A percentile compares a stretch with the other conserved stretches of the same genome.
Evolutionary conservation across 805 yeast species (phyloP).

Genomic region (Teunomyces lycoperdinae): DNA sequence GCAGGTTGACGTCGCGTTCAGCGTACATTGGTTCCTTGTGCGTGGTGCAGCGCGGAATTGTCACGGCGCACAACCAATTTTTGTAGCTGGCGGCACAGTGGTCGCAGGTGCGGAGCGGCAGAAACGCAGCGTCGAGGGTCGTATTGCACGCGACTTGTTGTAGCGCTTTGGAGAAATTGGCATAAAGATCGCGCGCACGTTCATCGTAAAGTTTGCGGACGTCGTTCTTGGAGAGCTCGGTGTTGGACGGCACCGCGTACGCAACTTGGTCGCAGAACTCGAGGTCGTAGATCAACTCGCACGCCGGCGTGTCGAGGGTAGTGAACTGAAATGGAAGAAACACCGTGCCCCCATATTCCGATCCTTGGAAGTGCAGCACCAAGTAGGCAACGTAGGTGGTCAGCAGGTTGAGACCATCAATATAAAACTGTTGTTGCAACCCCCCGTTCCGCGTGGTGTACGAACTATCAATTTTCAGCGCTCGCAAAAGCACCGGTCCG

Average conservation of each 20-base stretch:
- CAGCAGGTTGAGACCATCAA: constrained; percentile 58
- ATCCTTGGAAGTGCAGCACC: constrained; percentile 45
- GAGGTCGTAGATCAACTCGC: constrained; percentile 71
- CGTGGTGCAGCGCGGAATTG: constrained; percentile 83
- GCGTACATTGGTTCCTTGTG: constrained; percentile 42
- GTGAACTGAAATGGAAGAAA: constrained; percentile 56
- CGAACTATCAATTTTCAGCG: constrained; percentile 22
- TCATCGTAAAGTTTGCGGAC: constrained; percentile 53
- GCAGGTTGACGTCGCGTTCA: constrained; percentile 44
- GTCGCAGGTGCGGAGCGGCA: constrained; percentile 70
- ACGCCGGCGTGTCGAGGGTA: constrained; percentile 52
- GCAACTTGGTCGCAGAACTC: constrained; percentile 81
- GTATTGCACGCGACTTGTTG: constrained; percentile 77
- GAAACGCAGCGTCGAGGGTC: constrained; percentile 60
- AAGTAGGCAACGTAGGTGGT: constrained; percentile 65
- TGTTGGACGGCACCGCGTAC: constrained; percentile 71
- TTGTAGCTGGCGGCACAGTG: constrained; percentile 72
- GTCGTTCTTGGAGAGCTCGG: constrained; percentile 11
- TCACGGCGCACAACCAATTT: constrained; percentile 85
- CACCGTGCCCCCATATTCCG: constrained; percentile 59
- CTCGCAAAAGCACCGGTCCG: constrained; percentile 41
- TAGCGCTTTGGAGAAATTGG: constrained; percentile 71
- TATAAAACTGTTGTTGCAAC: constrained; percentile 58
- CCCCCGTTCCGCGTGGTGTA: constrained; percentile 47
- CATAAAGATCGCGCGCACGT: constrained; percentile 53